A percentile compares a stretch with the other conserved stretches of the same genome.
These are phyloP conservation scores for Gossypium bickii DNA, from an alignment of 345 rosid genomes.

Conservation along the genomic window DNA sequence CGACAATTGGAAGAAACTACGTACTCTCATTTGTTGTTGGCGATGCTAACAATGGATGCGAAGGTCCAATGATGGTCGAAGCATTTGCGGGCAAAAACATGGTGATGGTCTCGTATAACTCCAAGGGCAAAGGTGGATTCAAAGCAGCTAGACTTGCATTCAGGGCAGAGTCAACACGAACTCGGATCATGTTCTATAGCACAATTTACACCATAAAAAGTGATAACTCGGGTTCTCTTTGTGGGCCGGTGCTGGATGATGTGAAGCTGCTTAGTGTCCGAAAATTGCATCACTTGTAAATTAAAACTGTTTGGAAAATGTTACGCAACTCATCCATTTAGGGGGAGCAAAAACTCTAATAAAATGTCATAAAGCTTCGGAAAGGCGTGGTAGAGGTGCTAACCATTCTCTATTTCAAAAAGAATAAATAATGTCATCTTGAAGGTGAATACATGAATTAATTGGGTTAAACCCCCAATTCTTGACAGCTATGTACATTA, in stretches of 20 bases:
- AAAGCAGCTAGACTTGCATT: conserved; percentile 41
- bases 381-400: no score
- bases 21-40: conserved; percentile 56
- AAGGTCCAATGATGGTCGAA: conserved; percentile 60
- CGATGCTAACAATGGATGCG: conserved; percentile 54
- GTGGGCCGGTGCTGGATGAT: conserved; percentile 74
- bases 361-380: no score
- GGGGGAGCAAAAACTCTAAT: neutral
- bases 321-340: neutral
- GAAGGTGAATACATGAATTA: no score
- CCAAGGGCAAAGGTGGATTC: conserved; percentile 66
- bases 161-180: conserved; percentile 42
- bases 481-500: no score
- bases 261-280: conserved; percentile 44
- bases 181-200: conserved; percentile 60
- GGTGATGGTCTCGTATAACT: conserved; percentile 38
- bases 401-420: no score
- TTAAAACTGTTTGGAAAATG: neutral
- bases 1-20: conserved; percentile 36
- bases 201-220: conserved; percentile 53
- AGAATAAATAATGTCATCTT: no score
- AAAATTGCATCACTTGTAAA: conserved; percentile 14
- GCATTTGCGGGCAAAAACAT: conserved; percentile 52
- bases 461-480: no score
- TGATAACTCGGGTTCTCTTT: conserved; percentile 63